Conservation (phyloP, 176 grass and related monocot species). For the Sorghum bicolor region Sorghum_bicolor_NCBIv3 NC_012870.2:79182501-79183000, state of each 20-base stretch:
- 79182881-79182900: constrained; percentile 27
- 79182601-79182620: not conserved
- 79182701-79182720: not conserved
- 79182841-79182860: not conserved
- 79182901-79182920: constrained; percentile 89
- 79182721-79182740: not conserved
- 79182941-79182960: constrained; percentile 99
- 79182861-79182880: not conserved
- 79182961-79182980: constrained; percentile 99
- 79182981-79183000: constrained; percentile 99
- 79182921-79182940: constrained; percentile 99
- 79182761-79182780: not conserved
- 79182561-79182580: not conserved
- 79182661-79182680: not conserved
- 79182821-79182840: not conserved
- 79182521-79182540: not conserved
- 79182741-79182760: not conserved
- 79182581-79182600: not conserved
- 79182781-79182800: not conserved
- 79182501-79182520: not conserved
- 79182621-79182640: not conserved
- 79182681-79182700: not conserved
- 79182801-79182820: not conserved
- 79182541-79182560: not conserved
- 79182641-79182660: not conserved